Base-by-base conservation (phyloP, 2,329 filamentous ascomycete species). In the Ascochyta lentis region DNA sequence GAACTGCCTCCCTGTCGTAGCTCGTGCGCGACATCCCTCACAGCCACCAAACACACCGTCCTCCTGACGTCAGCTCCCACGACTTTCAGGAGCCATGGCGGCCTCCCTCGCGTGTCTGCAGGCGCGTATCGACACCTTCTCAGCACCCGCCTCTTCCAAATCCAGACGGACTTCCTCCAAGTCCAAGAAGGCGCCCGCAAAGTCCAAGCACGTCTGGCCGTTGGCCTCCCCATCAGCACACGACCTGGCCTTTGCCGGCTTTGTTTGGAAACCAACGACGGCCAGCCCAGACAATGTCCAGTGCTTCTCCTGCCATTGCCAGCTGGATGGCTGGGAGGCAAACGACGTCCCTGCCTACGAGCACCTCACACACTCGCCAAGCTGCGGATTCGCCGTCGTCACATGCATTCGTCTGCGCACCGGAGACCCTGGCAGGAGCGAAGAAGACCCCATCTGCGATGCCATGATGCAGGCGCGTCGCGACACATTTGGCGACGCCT, bases 321-420 rank as follows among this genome's bases (percentile, higher is more conserved):
- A 88, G 51, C 83, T 99, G 12, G 92, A 96, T 72, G 93, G 92
- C 56, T 99, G 95, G 95, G 94, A 98, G 68, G 83, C 88, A 35
- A 86, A 88, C 22, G 95, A 99, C 71, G 86, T 92, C 57, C 91
- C 95, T 0, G 80, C 96, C 4, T 82, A 83, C 45, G 95, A 99
- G 72, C 95, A 99, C 76, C 74, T 96, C 27, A 91, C 88, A 63
- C 91, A 96, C 72, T 89, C 91, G 2, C 84, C 87, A 1, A 82
- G 87, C 35, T 99, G 95, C 71, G 92, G 91, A 15, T 98, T 93
- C 89, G 95, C 95, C 0, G 85, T 95, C 51, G 87, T 77, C 49
- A 58, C 64, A 22, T 71, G 68, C 80, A 72, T 86, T 77, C 86
- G 69, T 80, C 81, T 66, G 81, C 83, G 75, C 58, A 85, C 86